Evolutionary conservation across 306 rosid species (phyloP).

Genomic region (Trifolium repens): DNA sequence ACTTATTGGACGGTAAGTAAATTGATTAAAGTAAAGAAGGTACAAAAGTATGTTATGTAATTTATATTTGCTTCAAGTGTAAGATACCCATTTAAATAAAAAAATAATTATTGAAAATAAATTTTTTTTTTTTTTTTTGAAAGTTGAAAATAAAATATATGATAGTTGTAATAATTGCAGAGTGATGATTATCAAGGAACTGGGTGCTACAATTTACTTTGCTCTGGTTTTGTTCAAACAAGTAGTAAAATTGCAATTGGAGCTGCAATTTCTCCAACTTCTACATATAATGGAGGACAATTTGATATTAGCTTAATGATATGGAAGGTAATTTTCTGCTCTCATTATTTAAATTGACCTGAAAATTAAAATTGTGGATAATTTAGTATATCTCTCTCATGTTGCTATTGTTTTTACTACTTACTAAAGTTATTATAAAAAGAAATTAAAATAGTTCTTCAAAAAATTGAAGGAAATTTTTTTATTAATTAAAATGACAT

Average conservation of each 20-base stretch:
- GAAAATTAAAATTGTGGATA: not conserved
- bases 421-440: not conserved
- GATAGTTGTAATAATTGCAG: conserved; percentile 48
- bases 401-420: not conserved
- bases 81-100: not conserved
- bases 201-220: conserved; percentile 90
- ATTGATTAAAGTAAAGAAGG: conserved; percentile 1
- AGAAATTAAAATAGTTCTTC: not conserved
- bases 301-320: conserved; percentile 84
- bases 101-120: not conserved
- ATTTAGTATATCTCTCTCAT: not conserved
- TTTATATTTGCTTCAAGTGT: conserved; percentile 35
- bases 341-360: not conserved
- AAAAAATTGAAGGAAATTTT: too few relatives aligned
- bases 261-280: conserved; percentile 95
- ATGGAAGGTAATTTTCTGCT: conserved; percentile 78
- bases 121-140: too few relatives aligned
- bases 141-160: not conserved
- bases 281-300: conserved; percentile 79
- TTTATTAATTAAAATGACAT: too few relatives aligned
- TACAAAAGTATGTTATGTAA: not conserved
- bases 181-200: conserved; percentile 93
- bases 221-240: conserved; percentile 95
- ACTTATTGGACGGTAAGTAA: conserved; percentile 95
- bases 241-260: conserved; percentile 87